These are phyloP conservation scores for Plicaturopsis crispa DNA, from an alignment of 768 basidiomycete species.

Conservation along the genomic window DNA sequence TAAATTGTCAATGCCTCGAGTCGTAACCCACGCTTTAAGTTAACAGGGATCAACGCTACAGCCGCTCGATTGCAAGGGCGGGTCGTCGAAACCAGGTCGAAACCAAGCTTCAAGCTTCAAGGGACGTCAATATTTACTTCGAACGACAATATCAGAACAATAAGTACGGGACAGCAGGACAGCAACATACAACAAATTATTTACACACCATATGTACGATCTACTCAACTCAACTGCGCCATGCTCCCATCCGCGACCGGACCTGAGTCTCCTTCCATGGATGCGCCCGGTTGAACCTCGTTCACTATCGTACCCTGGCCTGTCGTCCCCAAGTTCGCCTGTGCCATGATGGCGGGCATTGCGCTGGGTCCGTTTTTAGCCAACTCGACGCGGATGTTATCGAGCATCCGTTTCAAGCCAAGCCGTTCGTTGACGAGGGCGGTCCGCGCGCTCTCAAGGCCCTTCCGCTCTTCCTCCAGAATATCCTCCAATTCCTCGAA, in stretches of 20 bases:
- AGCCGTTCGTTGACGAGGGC: conserved; percentile 75
- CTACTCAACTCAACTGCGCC: conserved; percentile 42
- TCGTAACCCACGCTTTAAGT: too few species aligned
- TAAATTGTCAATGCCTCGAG: too few species aligned
- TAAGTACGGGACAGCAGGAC: too few species aligned
- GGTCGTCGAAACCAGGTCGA: too few species aligned
- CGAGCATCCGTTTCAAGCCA: conserved; percentile 63
- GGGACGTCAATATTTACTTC: too few species aligned
- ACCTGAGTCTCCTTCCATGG: conserved; percentile 44
- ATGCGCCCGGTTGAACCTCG: conserved; percentile 39
- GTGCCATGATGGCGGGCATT: conserved; percentile 23
- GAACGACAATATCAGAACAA: too few species aligned
- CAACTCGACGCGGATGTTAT: conserved; percentile 58
- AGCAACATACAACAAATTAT: too few species aligned
- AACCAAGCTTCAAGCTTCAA: too few species aligned
- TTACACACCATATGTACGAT: too few species aligned
- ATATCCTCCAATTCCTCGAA: conserved; percentile 93
- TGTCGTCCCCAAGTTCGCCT: conserved; percentile 41
- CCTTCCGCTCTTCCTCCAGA: conserved; percentile 83
- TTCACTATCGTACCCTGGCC: conserved; percentile 52
- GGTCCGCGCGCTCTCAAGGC: conserved; percentile 76
- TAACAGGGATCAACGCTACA: too few species aligned
- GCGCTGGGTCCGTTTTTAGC: conserved; percentile 39
- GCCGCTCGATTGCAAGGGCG: too few species aligned
- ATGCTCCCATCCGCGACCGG: conserved; percentile 50